phyloP scores from a whole-genome alignment of 305 asterid species.

The Ilex paraguariensis region DNA sequence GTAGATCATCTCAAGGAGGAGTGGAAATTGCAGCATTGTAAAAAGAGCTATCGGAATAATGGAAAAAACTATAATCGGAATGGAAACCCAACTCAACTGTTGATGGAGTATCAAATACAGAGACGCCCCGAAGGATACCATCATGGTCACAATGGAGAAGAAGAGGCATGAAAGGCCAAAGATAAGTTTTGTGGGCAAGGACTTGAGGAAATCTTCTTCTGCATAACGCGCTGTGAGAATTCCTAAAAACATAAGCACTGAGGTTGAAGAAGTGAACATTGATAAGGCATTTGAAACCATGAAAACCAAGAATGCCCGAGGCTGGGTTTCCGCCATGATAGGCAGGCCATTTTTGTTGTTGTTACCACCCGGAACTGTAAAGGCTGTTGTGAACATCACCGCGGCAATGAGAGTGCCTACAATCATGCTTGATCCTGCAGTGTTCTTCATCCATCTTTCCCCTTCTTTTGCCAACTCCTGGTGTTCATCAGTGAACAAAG shows the following conservation, averaged over 20 bases:
- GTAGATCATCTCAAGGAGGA: neutral
- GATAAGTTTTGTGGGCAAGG: slow-evolving; percentile 34
- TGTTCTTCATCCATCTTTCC: slow-evolving; percentile 49
- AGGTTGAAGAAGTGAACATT: slow-evolving; percentile 32
- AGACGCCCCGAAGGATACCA: slow-evolving; percentile 35
- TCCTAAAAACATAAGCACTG: slow-evolving; percentile 36
- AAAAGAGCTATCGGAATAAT: neutral
- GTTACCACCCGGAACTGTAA: slow-evolving; percentile 51
- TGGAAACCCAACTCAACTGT: neutral
- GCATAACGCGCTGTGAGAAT: slow-evolving; percentile 37
- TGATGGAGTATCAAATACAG: slow-evolving; percentile 19
- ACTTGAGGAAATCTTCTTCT: slow-evolving; percentile 34
- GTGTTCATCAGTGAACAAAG: slow-evolving; percentile 32
- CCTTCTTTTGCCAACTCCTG: slow-evolving; percentile 27
- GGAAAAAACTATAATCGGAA: neutral
- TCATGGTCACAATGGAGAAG: slow-evolving; percentile 44
- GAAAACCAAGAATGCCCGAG: slow-evolving; percentile 13
- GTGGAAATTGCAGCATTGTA: neutral
- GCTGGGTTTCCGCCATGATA: slow-evolving; percentile 5
- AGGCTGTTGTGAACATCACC: slow-evolving; percentile 43
- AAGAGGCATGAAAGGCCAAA: slow-evolving; percentile 32
- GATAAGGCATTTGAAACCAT: slow-evolving; percentile 31
- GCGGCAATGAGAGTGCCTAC: slow-evolving; percentile 43
- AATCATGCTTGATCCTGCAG: slow-evolving; percentile 42
- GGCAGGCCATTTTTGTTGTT: slow-evolving; percentile 21